These are phyloP conservation scores for Aspergillus nidulans DNA, from an alignment of 495 filamentous ascomycete species.

Conservation along the genomic window DNA sequence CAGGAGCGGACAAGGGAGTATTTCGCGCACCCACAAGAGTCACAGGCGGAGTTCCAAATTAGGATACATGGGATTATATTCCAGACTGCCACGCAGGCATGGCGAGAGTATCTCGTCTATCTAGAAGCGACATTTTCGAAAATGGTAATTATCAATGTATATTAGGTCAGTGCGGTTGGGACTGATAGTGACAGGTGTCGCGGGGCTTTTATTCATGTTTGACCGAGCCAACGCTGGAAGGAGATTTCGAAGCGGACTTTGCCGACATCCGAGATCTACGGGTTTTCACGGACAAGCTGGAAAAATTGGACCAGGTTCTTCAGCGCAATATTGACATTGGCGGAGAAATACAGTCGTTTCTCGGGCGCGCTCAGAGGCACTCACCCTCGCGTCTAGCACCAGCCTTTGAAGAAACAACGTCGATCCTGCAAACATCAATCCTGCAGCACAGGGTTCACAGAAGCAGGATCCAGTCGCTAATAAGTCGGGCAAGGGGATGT, in stretches of 20 bases:
- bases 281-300: not conserved
- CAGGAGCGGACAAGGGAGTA: not conserved
- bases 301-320: not conserved
- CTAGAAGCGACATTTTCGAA: not conserved
- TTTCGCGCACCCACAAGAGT: not conserved
- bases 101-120: not conserved
- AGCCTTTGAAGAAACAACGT: not conserved
- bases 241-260: not conserved
- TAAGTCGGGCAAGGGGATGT: not conserved
- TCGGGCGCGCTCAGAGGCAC: not conserved
- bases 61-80: not conserved
- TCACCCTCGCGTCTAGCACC: not conserved
- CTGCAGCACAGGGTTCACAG: not conserved
- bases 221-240: not conserved
- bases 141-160: not conserved
- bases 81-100: not conserved
- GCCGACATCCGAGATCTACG: not conserved
- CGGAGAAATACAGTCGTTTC: not conserved
- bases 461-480: not conserved
- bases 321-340: not conserved
- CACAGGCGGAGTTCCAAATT: not conserved
- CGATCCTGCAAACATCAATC: not conserved
- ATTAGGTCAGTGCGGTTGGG: not conserved
- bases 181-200: not conserved
- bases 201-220: not conserved